These are phyloP conservation scores for Datisca glomerata DNA, from an alignment of 306 rosid species.

Conservation along the genomic window DNA sequence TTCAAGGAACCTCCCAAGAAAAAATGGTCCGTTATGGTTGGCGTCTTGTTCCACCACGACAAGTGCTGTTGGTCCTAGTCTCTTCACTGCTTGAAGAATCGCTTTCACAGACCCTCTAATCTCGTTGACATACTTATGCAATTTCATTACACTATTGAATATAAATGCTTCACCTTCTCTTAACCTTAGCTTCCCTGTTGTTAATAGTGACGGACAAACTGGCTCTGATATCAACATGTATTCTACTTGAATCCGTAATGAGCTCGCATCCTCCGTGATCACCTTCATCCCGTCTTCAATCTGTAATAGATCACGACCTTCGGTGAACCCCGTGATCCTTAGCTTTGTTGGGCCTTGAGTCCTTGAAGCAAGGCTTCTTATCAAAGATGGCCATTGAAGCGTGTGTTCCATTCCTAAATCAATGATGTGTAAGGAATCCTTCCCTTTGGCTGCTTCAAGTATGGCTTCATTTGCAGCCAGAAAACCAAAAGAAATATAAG, in stretches of 20 bases:
- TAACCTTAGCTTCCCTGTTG: constrained; percentile 42
- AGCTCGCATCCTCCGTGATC: constrained; percentile 48
- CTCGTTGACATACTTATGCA: constrained; percentile 57
- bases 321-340: constrained; percentile 37
- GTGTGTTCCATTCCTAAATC: constrained; percentile 60
- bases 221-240: constrained; percentile 29
- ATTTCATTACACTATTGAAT: constrained; percentile 42
- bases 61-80: constrained; percentile 34
- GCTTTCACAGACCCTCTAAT: constrained; percentile 56
- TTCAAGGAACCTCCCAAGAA: constrained; percentile 68
- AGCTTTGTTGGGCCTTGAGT: constrained; percentile 52
- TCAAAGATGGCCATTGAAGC: constrained; percentile 71
- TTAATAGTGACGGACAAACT: constrained; percentile 34
- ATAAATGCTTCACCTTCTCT: constrained; percentile 55
- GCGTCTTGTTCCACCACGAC: constrained; percentile 73
- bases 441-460: constrained; percentile 44
- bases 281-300: constrained; percentile 31
- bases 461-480: constrained; percentile 81
- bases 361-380: constrained; percentile 56
- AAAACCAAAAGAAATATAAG: constrained; percentile 57
- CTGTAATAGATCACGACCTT: constrained; percentile 14
- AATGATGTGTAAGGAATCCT: constrained; percentile 45
- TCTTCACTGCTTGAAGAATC: constrained; percentile 58
- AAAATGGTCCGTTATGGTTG: constrained; percentile 76
- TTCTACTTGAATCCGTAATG: constrained; percentile 38